phyloP scores from a whole-genome alignment of 305 asterid genomes.

The Fraxinus floribunda region DNA sequence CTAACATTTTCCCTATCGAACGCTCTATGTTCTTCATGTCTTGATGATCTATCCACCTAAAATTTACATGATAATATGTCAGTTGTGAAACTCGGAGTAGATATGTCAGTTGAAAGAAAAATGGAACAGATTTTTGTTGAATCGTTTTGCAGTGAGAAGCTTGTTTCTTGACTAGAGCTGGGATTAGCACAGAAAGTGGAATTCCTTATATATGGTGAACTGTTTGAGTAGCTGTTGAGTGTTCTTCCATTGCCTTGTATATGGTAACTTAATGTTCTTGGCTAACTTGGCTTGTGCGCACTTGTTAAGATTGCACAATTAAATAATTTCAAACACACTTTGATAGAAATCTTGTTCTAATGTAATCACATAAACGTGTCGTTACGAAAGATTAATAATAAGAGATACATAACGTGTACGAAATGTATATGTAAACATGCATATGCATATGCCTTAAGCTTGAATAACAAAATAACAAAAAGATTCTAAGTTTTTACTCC shows the following conservation, averaged over 20 bases:
- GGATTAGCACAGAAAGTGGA: conserved; percentile 97
- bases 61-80: not conserved
- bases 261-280: conserved; percentile 4
- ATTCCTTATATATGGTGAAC: conserved; percentile 49
- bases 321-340: too few relatives aligned
- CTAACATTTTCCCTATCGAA: not conserved
- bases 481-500: too few relatives aligned
- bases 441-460: too few relatives aligned
- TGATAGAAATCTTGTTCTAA: too few relatives aligned
- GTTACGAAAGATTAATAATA: too few relatives aligned
- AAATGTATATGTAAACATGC: too few relatives aligned
- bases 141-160: conserved; percentile 58
- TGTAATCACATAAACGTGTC: too few relatives aligned
- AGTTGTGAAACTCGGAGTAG: not conserved
- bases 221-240: not conserved
- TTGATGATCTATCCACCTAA: not conserved
- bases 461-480: too few relatives aligned
- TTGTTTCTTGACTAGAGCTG: conserved; percentile 93
- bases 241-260: not conserved
- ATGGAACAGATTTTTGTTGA: conserved; percentile 8
- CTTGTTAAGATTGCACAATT: not conserved
- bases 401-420: too few relatives aligned
- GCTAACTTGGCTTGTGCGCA: not conserved
- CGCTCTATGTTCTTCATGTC: not conserved
- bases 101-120: not conserved